A percentile compares a stretch with the other conserved stretches of the same genome.
These are phyloP conservation scores for Cyclostephanos tholiformis DNA, from an alignment of 108 stramenopile genomes.

Conservation along the genomic window DNA sequence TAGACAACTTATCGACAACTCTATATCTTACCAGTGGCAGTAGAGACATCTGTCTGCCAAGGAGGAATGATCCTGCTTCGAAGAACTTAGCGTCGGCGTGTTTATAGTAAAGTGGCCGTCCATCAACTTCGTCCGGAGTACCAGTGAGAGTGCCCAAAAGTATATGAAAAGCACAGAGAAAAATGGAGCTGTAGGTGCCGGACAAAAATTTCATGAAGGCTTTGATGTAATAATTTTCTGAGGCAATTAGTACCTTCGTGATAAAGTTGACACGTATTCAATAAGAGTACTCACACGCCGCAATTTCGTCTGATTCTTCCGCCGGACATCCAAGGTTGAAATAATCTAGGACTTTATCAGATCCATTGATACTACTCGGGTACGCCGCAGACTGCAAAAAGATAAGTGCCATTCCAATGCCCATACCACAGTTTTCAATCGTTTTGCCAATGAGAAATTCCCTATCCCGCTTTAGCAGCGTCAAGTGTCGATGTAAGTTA, in stretches of 20 bases:
- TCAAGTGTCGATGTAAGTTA: conserved; percentile 55
- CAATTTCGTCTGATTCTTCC: neutral
- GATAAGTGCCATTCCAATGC: conserved; percentile 43
- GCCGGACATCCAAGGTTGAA: conserved; percentile 53
- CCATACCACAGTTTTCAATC: conserved; percentile 52
- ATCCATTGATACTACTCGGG: conserved; percentile 32
- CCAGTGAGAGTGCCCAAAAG: conserved; percentile 75
- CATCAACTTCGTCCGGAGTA: conserved; percentile 72
- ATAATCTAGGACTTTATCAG: conserved; percentile 22
- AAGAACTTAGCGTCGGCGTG: conserved; percentile 85
- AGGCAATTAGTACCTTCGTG: neutral
- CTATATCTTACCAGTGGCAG: conserved; percentile 46
- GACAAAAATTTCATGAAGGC: conserved; percentile 29
- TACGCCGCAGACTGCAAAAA: conserved; percentile 47
- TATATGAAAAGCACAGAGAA: conserved; percentile 71
- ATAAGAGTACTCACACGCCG: neutral
- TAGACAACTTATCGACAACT: conserved; percentile 1
- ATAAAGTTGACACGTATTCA: neutral
- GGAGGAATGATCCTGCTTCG: conserved; percentile 63
- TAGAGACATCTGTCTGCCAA: conserved; percentile 64
- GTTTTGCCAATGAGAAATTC: conserved; percentile 62
- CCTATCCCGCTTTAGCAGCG: conserved; percentile 62
- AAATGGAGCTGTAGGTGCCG: conserved; percentile 42
- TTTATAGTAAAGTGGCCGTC: conserved; percentile 86
- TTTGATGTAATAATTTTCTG: neutral